Base-by-base conservation (phyloP, 2,329 filamentous ascomycete species). In the Colletotrichum graminicola region DNA sequence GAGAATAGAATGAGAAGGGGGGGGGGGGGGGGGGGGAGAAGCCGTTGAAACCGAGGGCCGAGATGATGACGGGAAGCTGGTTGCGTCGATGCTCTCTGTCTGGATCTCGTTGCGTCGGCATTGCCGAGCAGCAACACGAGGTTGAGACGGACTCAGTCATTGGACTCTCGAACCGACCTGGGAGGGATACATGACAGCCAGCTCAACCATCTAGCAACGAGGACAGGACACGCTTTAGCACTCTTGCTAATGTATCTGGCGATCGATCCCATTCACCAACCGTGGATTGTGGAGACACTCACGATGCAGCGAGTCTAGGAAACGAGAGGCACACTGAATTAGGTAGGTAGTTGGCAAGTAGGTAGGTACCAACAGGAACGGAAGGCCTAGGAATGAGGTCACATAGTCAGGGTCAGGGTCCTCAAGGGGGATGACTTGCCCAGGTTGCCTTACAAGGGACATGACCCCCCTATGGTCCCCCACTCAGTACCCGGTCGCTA, bases 401-500 rank as follows among this genome's bases (percentile, higher is more conserved):
- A 56, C 32, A 36, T 11, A 56, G 32, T 39, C 32, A 56, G 32
- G 54, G 54, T 52, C 49, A 56, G 32, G 54, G 54, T 52, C 49
- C 16, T 3, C 18, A 14, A 6, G 32, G 18, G 18, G 52, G 52
- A 34, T 36, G 21, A 34, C 51, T 55, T 39, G 36, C 1, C n/a
- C 51, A 10, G 29, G 26, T 59, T 18, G 45, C 32, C 60, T 11
- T 36, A 23, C 54, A n/a, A 26, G 64, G 52, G 29, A 68, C 10
- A 57, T 23, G 11, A 56, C 56, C 47, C 56, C 56, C 47, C 56
- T 62, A 56, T n/a, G 21, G 34, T 8, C 51, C 66, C 66, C 66
- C 66, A 65, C 61, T 29, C 26, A 12, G 49, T 45, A 52, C 34
- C 61, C 60, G 60, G 52, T 64, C 43, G 18, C 29, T 65, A 68